A percentile compares a stretch with the other conserved stretches of the same genome.
phyloP scores from a whole-genome alignment of 768 basidiomycete genomes.

The Boletus reticuloceps region DNA sequence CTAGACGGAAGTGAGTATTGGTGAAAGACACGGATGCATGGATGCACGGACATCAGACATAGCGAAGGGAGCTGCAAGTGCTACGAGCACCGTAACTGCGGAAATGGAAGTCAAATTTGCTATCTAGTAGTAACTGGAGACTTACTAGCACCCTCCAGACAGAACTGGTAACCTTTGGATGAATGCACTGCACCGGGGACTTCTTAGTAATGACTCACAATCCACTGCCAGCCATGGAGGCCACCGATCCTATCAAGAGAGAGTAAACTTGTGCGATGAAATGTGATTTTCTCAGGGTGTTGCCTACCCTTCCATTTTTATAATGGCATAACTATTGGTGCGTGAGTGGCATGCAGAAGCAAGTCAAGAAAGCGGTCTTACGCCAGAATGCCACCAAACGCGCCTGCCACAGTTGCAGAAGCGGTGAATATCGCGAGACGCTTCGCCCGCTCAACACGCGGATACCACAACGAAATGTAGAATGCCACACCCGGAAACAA shows the following conservation, averaged over 20 bases:
- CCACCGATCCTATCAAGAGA: conserved; percentile 22
- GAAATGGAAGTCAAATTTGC: not conserved
- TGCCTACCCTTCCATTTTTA: conserved; percentile 34
- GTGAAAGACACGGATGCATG: not conserved
- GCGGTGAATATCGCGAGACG: conserved; percentile 60
- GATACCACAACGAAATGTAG: conserved; percentile 57
- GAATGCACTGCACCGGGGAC: not conserved
- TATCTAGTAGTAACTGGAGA: not conserved
- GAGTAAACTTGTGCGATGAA: not conserved
- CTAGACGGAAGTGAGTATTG: conserved; percentile 4
- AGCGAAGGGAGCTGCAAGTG: conserved; percentile 38
- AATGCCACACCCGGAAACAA: conserved; percentile 39
- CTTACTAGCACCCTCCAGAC: conserved; percentile 27
- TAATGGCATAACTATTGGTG: conserved; percentile 32
- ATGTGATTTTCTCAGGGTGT: conserved; percentile 2
- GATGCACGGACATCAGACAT: conserved; percentile 46
- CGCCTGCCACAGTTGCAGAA: conserved; percentile 52
- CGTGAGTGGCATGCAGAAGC: not conserved
- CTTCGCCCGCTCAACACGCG: conserved; percentile 50
- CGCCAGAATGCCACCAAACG: conserved; percentile 47
- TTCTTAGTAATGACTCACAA: conserved; percentile 23
- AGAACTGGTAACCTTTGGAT: conserved; percentile 23
- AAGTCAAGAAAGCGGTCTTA: conserved; percentile 24
- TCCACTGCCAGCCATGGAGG: conserved; percentile 39
- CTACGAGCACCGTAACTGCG: conserved; percentile 9